Evolutionary conservation across 1,284 basidiomycete species (phyloP), one percentile per base, ranked within the genome.

Genomic region (Leccinum subrobustum): DNA sequence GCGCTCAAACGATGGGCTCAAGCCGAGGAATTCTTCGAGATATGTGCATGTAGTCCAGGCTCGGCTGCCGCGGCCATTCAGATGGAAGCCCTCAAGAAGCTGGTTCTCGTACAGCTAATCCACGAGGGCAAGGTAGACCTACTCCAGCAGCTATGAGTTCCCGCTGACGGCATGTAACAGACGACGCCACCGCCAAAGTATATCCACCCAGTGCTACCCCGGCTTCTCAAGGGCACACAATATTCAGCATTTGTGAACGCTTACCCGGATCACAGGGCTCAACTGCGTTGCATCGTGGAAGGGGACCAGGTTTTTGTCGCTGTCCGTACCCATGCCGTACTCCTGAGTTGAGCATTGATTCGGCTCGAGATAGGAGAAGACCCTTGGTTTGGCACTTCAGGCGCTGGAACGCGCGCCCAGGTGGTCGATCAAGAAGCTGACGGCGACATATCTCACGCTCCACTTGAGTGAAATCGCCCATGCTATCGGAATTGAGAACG

Each of bases 81-180:
- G 71, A 73, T 93, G 66, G 93, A 95, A 67, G 93, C 93, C 0
- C 79, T 89, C 70, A 95, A 95, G 79, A 93, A 94, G 75, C 76
- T 92, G 44, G 75, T 84, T 7, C 78, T 95, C 5, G 81, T 92
- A 6, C 91, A 93, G 68, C 75, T 95, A 27, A 88, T 95, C 55
- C 76, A 82, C 14, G 80, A 85, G 61, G 93, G 92, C 39, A 85
- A 86, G 77, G 87, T 88, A 33, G 33, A 77, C 1, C 57, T 51
- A 1, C 2, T 42, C 42, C 4, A 11, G 3, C 12, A 29, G 7
- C 1, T 16, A 14, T 6, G 20, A 4, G 3, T 39, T 25, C 35
- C 16, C 4, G 5, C 60, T 65, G 52, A 73, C 9, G 50, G n/a
- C 20, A 2, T 8, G 52, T 16, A 52, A 57, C 63, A 90, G 85